Conservation (phyloP, 179 eudicot genomes). For the Spinacia oleracea region DNA sequence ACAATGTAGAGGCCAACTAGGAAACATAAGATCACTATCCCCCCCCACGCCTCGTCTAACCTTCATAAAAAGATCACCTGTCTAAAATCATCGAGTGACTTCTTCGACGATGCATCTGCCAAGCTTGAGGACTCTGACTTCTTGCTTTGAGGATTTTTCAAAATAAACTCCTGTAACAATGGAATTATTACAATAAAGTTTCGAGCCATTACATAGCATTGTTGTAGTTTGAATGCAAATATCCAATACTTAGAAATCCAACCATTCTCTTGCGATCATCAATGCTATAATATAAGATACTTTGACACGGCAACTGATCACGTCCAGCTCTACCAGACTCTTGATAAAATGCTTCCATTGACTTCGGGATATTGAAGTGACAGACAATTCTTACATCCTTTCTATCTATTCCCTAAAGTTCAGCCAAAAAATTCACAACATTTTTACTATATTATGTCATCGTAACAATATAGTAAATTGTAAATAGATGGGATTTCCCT, state of each 20-base stretch:
- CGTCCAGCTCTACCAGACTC: conserved; percentile 99
- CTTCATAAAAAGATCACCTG: conserved; percentile 43
- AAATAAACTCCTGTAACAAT: conserved; percentile 64
- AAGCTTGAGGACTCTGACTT: conserved; percentile 52
- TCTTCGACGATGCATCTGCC: conserved; percentile 57
- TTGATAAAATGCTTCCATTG: conserved; percentile 95
- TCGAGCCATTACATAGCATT: not conserved
- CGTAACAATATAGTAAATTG: not conserved
- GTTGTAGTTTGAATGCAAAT: not conserved
- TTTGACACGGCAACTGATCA: conserved; percentile 82
- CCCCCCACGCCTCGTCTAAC: not conserved
- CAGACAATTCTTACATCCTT: conserved; percentile 93
- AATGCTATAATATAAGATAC: conserved; percentile 82
- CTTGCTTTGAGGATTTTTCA: conserved; percentile 62
- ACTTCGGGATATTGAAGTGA: conserved; percentile 89
- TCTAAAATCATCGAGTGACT: conserved; percentile 68
- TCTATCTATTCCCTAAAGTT: conserved; percentile 81
- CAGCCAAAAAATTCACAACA: conserved; percentile 5
- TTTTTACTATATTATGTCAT: not conserved
- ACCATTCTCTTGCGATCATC: conserved; percentile 94
- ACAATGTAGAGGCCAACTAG: not conserved
- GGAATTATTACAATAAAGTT: not conserved
- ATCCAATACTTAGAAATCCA: conserved; percentile 22
- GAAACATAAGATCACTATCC: not conserved
- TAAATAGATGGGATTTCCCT: not conserved